Conservation (phyloP, 768 basidiomycete species). For the Boletellus ananiceps region DNA sequence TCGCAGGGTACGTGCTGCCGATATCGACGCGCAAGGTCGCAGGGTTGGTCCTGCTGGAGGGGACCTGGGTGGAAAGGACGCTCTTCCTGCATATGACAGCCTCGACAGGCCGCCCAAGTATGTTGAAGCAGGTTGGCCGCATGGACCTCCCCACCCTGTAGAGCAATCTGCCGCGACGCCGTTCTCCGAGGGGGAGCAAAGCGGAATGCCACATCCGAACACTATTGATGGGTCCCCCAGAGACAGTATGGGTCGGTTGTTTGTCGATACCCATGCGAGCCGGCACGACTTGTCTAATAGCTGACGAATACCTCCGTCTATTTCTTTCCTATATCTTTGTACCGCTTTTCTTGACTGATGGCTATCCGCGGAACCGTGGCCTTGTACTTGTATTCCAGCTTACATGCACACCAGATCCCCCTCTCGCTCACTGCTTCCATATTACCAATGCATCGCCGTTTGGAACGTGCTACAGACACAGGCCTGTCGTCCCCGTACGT, state of each 20-base stretch:
- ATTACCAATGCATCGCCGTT: no score
- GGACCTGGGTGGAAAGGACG: conserved; percentile 39
- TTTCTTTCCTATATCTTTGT: not conserved
- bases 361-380: not conserved
- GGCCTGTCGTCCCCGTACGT: no score
- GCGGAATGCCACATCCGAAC: not conserved
- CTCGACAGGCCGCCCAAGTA: conserved; percentile 47
- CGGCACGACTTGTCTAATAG: not conserved
- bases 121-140: conserved; percentile 19
- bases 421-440: no score
- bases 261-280: conserved; percentile 1
- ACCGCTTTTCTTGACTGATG: not conserved
- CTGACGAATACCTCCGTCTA: conserved; percentile 2
- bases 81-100: conserved; percentile 44
- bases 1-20: conserved; percentile 30
- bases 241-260: not conserved
- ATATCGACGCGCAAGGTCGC: conserved; percentile 40
- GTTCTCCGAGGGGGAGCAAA: not conserved
- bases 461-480: no score
- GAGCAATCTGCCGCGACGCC: not conserved
- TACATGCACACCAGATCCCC: no score
- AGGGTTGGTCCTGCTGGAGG: conserved; percentile 31
- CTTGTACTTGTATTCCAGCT: not conserved
- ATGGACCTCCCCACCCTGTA: not conserved
- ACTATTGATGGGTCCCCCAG: no score